Conservation (phyloP, 371 early-diverging fungal species). For the Batkoa obscura region DNA sequence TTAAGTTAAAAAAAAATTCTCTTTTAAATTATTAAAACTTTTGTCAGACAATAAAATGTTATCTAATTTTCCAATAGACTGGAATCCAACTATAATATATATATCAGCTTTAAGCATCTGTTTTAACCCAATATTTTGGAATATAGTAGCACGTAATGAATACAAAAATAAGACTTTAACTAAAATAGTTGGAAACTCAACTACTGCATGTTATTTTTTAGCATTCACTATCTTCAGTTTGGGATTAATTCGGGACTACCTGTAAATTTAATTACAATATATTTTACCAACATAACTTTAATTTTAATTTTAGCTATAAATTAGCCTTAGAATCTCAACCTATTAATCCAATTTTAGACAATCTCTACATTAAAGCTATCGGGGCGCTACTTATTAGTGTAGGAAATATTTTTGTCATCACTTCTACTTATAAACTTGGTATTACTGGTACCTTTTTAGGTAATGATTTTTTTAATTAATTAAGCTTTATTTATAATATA, state of each 20-base stretch:
- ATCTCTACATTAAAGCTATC: constrained; percentile 17
- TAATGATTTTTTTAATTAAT: constrained; percentile 11
- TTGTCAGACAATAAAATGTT: no score
- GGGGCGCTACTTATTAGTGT: constrained; percentile 29
- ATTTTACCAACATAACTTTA: background rate
- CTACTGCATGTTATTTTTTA: constrained; percentile 55
- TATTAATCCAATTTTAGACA: constrained; percentile 23
- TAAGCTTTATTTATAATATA: background rate
- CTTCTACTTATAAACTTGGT: constrained; percentile 72
- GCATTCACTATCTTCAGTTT: constrained; percentile 61
- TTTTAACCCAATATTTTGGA: constrained; percentile 85
- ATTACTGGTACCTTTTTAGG: constrained; percentile 80
- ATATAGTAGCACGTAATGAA: constrained; percentile 70
- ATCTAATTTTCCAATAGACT: no score
- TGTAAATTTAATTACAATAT: constrained; percentile 24
- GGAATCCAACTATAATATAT: no score
- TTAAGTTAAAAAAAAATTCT: no score
- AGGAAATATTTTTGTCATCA: constrained; percentile 61
- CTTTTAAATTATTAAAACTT: no score
- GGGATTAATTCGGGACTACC: constrained; percentile 60
- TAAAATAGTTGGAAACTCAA: constrained; percentile 42
- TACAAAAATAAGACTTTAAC: constrained; percentile 51
- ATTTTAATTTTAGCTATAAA: constrained; percentile 24
- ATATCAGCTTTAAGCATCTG: constrained; percentile 6
- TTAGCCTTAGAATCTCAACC: constrained; percentile 50